These are phyloP conservation scores for Calycina herbarum DNA, from an alignment of 2,329 filamentous ascomycete species.

Conservation along the genomic window DNA sequence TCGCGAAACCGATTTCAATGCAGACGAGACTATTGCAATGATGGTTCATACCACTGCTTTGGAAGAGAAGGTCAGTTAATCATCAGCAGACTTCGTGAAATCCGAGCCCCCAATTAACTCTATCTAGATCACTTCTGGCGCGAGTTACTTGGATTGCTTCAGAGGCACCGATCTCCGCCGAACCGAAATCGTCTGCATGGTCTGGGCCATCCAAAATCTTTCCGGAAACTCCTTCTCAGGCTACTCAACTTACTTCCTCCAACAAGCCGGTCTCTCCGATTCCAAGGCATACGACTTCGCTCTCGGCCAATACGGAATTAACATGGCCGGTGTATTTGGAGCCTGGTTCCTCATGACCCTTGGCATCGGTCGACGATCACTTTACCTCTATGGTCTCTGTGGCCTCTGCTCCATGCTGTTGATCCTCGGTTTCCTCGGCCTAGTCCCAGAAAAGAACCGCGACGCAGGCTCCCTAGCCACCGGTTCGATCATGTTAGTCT, in stretches of 20 bases:
- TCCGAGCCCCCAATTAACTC: neutral
- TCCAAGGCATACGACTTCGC: constrained; percentile 55
- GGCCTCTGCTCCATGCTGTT: constrained; percentile 62
- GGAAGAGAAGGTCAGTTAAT: constrained; percentile 45
- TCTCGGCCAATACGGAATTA: constrained; percentile 50
- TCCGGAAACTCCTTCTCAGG: constrained; percentile 64
- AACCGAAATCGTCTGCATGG: constrained; percentile 58
- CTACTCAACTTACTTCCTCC: constrained; percentile 63
- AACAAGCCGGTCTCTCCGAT: constrained; percentile 53
- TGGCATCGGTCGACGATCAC: constrained; percentile 50
- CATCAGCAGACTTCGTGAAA: too few relatives aligned
- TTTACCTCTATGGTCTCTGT: constrained; percentile 52
- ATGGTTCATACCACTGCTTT: constrained; percentile 59
- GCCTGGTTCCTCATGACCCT: constrained; percentile 51
- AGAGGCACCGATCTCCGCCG: constrained; percentile 50
- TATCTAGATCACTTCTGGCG: constrained; percentile 39
- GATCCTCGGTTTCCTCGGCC: constrained; percentile 71
- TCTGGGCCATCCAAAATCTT: constrained; percentile 65
- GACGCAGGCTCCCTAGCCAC: constrained; percentile 32
- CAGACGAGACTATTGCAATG: constrained; percentile 51
- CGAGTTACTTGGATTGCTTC: constrained; percentile 53
- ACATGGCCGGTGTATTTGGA: constrained; percentile 53
- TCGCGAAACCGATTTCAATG: constrained; percentile 46
- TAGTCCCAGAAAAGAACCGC: constrained; percentile 32
- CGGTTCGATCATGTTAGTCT: constrained; percentile 71